These are phyloP conservation scores for Wallacemonas collosoma DNA, from an alignment of 208 protist genomes.

Conservation along the genomic window DNA sequence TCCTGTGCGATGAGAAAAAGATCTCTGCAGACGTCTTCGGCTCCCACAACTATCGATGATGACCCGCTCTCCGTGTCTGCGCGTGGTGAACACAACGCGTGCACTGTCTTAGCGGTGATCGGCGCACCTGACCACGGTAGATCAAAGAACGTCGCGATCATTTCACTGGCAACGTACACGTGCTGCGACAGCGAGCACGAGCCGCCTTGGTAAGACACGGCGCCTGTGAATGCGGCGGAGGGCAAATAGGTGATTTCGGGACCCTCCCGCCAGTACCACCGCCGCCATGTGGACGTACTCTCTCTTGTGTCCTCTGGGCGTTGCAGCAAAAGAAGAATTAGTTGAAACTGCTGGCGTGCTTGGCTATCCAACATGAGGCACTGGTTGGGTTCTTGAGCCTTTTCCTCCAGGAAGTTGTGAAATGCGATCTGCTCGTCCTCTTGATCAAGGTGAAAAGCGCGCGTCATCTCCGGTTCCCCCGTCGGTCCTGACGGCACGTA, in stretches of 20 bases:
- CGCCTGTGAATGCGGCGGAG: not conserved
- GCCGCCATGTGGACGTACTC: not conserved
- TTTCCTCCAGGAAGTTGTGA: not conserved
- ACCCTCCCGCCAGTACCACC: conserved; percentile 2
- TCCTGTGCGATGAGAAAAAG: not conserved
- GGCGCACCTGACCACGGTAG: not conserved
- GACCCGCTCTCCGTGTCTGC: no score
- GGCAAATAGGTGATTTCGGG: not conserved
- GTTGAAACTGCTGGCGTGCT: not conserved
- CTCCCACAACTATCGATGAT: not conserved
- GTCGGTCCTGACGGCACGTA: not conserved
- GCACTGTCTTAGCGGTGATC: not conserved
- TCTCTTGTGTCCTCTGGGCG: not conserved
- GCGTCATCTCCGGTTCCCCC: not conserved
- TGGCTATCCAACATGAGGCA: not conserved
- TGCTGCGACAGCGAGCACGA: not conserved
- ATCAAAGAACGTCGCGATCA: not conserved
- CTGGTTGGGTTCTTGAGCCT: not conserved
- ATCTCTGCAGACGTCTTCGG: not conserved
- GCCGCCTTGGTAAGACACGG: not conserved
- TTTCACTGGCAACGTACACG: not conserved
- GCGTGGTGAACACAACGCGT: not conserved
- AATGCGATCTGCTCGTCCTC: not conserved
- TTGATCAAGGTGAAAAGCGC: not conserved
- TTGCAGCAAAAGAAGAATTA: not conserved